Base-by-base conservation (phyloP, 805 yeast genomes). In the Candida arabinofermentans region DNA sequence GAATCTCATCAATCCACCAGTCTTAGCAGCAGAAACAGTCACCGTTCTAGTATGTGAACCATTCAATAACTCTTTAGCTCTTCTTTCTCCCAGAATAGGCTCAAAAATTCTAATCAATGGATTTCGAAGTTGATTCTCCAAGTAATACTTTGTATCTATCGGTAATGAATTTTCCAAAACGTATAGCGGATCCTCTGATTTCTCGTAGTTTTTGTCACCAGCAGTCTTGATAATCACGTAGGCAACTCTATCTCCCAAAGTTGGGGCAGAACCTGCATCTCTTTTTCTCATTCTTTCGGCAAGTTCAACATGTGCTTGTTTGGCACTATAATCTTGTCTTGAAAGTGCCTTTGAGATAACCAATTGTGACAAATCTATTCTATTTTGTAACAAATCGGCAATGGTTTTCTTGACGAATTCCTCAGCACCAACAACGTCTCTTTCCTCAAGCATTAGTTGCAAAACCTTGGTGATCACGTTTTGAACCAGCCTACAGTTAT, bases 221-320 rank as follows among this genome's bases (percentile, higher is more conserved):
- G 87, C 83, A 0, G 91, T 81, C 56, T 79, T 78, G 51, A 86
- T 83, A 44, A 93, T 90, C 27, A 93, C 99, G 59, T 91, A 93
- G 5, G 98, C 98, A 24, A 93, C 98, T 66, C 99, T 86, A 61
- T 93, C 99, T 43, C 99, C 99, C 36, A 93, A 74, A 10, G 88
- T 81, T 3, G 99, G 99, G 1, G 99, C 99, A 7, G 95, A 84
- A 19, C 99, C 99, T 0, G 96, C 84, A 59, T 93, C 99, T 70
- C 99, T 83, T 60, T 89, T 88, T 40, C 81, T 76, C 97, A 93
- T 93, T 54, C 97, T 74, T 55, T 90, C 96, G 0, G 99, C 96
- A 34, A 93, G 73, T 52, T 91, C 97, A 22, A 90, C 95, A 63
- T 93, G 99, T 0, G 99, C 97, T 62, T 93, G 99, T 48, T 93